These are phyloP conservation scores for Quercus mongolica DNA, from an alignment of 306 rosid genomes.

Conservation along the genomic window DNA sequence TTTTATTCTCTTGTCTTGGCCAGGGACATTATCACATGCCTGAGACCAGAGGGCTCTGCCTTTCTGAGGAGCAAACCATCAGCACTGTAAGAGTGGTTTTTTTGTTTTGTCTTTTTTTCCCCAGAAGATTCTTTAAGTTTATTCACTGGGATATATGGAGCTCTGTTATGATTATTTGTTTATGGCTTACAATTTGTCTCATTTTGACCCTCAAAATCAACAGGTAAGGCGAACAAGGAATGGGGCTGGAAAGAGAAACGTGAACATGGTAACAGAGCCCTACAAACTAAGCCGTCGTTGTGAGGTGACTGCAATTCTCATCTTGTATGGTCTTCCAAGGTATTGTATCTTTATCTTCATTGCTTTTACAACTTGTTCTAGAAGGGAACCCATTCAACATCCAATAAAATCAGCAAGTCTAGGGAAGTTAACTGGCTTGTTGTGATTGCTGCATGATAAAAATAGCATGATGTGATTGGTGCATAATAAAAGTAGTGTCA, in stretches of 20 bases:
- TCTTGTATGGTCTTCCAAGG: constrained; percentile 97
- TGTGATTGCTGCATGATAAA: no score
- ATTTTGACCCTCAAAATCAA: neutral
- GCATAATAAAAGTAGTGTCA: no score
- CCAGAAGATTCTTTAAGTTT: neutral
- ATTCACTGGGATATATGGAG: neutral
- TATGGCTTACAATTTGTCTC: neutral
- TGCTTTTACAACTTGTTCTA: constrained; percentile 18
- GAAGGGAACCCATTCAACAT: constrained; percentile 4
- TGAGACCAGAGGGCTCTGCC: constrained; percentile 70
- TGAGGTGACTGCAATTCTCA: constrained; percentile 95
- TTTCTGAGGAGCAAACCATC: constrained; percentile 64
- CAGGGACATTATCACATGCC: constrained; percentile 64
- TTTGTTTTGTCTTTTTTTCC: no score
- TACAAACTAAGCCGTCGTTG: constrained; percentile 68
- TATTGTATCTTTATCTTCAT: constrained; percentile 21
- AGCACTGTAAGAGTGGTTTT: constrained; percentile 45
- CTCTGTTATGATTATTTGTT: constrained; percentile 34
- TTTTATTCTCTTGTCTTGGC: neutral
- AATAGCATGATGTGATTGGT: no score
- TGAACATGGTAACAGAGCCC: constrained; percentile 46
- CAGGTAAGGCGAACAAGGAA: constrained; percentile 50
- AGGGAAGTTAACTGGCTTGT: no score
- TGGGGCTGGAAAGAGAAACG: constrained; percentile 43
- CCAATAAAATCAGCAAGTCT: neutral